Percentiles rank a stretch among this genome's conserved stretches.
phyloP scores from a whole-genome alignment of 805 yeast species.

The Yarrowia yakushimensis region DNA sequence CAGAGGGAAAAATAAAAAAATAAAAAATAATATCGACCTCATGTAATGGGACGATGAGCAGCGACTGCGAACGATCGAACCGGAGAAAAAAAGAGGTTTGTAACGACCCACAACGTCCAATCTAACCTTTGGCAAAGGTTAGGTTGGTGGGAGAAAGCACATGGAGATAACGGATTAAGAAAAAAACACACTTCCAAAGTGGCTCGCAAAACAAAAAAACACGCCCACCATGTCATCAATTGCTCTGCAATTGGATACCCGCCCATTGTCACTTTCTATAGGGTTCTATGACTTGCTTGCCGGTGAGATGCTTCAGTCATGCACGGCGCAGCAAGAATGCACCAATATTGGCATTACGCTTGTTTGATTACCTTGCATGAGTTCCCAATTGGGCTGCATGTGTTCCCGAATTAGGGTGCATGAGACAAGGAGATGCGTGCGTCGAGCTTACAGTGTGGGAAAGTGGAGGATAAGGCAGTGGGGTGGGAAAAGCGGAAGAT shows the following conservation, averaged over 20 bases:
- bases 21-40: too few species aligned
- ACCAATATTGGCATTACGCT: slow-evolving; percentile 4
- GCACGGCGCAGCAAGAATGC: slow-evolving; percentile 23
- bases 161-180: too few species aligned
- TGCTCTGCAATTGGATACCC: background rate
- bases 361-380: slow-evolving; percentile 15
- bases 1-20: background rate
- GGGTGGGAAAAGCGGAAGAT: too few species aligned
- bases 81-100: too few species aligned
- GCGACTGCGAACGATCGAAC: too few species aligned
- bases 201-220: too few species aligned
- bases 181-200: too few species aligned
- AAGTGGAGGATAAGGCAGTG: background rate
- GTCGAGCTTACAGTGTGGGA: background rate
- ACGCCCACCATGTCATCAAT: background rate
- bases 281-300: background rate
- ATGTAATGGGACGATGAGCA: too few species aligned
- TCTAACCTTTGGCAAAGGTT: too few species aligned
- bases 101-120: too few species aligned
- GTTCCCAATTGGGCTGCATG: background rate
- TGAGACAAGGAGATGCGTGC: background rate
- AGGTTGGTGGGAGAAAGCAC: too few species aligned
- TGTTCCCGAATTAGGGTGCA: slow-evolving; percentile 6
- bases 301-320: background rate
- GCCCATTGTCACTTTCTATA: background rate